Percentiles rank a stretch among this genome's conserved stretches.
phyloP scores from a whole-genome alignment of 2,329 filamentous ascomycete genomes.

The Aureobasidium leucospermi region DNA sequence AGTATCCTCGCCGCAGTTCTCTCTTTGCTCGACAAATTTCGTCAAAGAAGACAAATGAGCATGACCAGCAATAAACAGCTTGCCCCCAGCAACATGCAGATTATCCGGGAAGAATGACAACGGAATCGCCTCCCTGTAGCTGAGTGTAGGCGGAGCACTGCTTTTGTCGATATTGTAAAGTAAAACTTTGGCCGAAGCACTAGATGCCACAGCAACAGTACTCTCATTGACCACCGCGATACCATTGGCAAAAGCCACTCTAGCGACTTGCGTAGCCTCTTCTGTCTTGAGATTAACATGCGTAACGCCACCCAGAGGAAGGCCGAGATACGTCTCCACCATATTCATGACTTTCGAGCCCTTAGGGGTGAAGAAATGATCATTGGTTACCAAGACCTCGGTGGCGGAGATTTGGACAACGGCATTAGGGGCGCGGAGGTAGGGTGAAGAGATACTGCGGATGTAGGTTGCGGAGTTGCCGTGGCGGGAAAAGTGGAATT shows the following conservation, averaged over 20 bases:
- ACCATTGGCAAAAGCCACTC: constrained; percentile 37
- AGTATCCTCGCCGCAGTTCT: not conserved
- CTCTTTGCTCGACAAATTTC: constrained; percentile 20
- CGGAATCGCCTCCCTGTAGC: constrained; percentile 16
- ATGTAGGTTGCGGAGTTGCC: constrained; percentile 24
- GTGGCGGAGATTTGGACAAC: constrained; percentile 28
- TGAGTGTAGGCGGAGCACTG: not conserved
- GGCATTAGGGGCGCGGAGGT: constrained; percentile 32
- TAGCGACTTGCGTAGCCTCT: constrained; percentile 21
- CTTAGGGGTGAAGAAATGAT: constrained; percentile 32
- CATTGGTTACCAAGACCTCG: constrained; percentile 35
- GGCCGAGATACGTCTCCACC: constrained; percentile 33
- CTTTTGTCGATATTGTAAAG: constrained; percentile 26
- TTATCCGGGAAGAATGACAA: constrained; percentile 34
- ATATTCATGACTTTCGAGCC: constrained; percentile 24
- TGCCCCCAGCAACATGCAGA: constrained; percentile 30
- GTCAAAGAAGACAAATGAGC: constrained; percentile 29
- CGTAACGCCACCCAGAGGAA: constrained; percentile 32
- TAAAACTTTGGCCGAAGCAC: constrained; percentile 26
- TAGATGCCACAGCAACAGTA: constrained; percentile 33
- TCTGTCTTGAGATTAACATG: constrained; percentile 22
- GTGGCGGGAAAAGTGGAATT: constrained; percentile 28
- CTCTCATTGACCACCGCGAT: constrained; percentile 29
- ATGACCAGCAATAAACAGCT: constrained; percentile 37
- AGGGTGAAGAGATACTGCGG: constrained; percentile 26